Conservation (phyloP, 1,284 basidiomycete genomes). For the Fomitopsis pinicola region DNA sequence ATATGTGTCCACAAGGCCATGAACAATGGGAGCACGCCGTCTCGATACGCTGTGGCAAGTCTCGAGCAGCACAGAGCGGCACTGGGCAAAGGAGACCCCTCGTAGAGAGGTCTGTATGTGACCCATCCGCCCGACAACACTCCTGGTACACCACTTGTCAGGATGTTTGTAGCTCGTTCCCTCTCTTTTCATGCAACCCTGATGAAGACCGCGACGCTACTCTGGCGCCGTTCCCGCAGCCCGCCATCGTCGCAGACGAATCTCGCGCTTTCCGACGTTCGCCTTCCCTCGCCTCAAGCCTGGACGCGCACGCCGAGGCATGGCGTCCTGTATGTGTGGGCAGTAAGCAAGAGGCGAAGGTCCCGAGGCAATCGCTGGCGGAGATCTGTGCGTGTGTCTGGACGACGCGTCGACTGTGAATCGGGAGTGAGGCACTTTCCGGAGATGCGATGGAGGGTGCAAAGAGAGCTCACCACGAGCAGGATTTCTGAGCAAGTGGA, state of each 20-base stretch:
- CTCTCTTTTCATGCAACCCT: conserved; percentile 16
- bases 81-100: conserved; percentile 26
- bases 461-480: conserved; percentile 32
- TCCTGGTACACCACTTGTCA: conserved; percentile 6
- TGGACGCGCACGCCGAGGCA: background rate
- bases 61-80: conserved; percentile 28
- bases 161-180: conserved; percentile 32
- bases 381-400: conserved; percentile 33
- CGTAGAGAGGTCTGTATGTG: conserved; percentile 32
- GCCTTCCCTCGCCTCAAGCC: conserved; percentile 30
- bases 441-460: conserved; percentile 39
- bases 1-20: background rate
- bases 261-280: conserved; percentile 42
- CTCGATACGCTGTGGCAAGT: conserved; percentile 6
- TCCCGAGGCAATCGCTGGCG: conserved; percentile 44
- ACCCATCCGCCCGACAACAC: conserved; percentile 25
- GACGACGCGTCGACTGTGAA: conserved; percentile 10
- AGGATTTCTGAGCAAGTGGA: conserved; percentile 13
- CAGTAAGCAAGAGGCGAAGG: conserved; percentile 21
- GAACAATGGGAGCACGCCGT: background rate
- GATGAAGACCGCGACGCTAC: conserved; percentile 39
- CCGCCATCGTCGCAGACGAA: conserved; percentile 13
- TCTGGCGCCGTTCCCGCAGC: conserved; percentile 35
- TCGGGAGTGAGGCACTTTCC: conserved; percentile 33
- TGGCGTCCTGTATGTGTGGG: conserved; percentile 28